These are phyloP conservation scores for Boletus huronensis DNA, from an alignment of 768 basidiomycete genomes.

Conservation along the genomic window DNA sequence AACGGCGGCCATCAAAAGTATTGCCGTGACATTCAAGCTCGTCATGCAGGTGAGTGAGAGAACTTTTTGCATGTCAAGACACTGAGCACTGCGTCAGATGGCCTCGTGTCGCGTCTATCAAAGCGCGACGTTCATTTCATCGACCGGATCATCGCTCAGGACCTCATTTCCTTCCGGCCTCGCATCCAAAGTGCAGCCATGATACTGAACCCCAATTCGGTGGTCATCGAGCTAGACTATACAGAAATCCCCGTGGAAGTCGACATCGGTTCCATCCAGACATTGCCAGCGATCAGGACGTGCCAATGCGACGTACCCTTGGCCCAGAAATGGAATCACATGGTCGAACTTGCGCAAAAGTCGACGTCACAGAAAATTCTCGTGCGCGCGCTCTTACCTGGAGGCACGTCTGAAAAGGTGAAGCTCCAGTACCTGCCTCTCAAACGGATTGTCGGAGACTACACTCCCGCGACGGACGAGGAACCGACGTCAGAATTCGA, in stretches of 20 bases:
- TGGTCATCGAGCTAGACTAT: conserved; percentile 28
- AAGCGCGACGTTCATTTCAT: conserved; percentile 25
- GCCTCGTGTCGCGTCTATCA: conserved; percentile 19
- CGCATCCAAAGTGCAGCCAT: conserved; percentile 14
- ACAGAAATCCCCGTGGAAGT: conserved; percentile 16
- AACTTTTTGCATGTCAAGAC: not conserved
- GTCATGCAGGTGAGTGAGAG: conserved; percentile 20
- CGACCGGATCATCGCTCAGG: conserved; percentile 21
- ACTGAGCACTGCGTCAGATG: conserved; percentile 15
- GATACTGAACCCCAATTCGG: conserved; percentile 5
- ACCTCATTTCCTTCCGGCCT: conserved; percentile 14
- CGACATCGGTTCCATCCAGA: conserved; percentile 15
- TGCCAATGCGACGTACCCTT: conserved; percentile 24
- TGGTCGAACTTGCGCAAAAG: conserved; percentile 28
- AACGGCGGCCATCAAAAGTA: conserved; percentile 25
- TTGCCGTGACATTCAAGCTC: conserved; percentile 26
- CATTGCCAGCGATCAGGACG: conserved; percentile 8
- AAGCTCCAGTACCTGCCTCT: conserved; percentile 27
- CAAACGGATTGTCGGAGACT: conserved; percentile 13
- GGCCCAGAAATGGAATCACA: conserved; percentile 23
- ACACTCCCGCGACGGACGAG: conserved; percentile 2
- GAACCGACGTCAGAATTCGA: conserved; percentile 17
- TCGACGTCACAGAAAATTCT: conserved; percentile 21
- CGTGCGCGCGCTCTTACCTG: conserved; percentile 28
- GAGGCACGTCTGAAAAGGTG: conserved; percentile 22